A percentile compares a stretch with the other conserved stretches of the same genome.
phyloP scores from a whole-genome alignment of 441 rosid genomes.

The Gossypium aridum region DNA sequence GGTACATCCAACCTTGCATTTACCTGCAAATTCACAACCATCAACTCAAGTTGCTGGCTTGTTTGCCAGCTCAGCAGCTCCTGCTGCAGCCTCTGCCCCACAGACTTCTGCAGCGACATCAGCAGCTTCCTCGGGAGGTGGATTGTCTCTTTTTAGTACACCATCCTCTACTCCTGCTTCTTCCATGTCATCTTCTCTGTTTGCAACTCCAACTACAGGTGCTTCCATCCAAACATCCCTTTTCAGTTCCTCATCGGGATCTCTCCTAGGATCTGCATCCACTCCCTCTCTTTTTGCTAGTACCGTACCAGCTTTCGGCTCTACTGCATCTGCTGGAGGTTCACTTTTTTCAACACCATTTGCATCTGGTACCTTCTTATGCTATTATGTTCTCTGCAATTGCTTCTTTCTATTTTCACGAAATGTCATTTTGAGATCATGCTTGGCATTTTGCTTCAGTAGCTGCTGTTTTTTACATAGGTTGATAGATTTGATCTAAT shows the following conservation, averaged over 20 bases:
- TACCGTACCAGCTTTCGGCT: conserved; percentile 39
- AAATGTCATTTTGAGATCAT: neutral
- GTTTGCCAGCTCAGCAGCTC: conserved; percentile 47
- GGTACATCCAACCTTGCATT: conserved; percentile 92
- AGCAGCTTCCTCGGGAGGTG: conserved; percentile 62
- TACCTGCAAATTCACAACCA: conserved; percentile 67
- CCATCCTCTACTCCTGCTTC: conserved; percentile 56
- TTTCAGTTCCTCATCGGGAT: conserved; percentile 36
- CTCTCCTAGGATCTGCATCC: conserved; percentile 52
- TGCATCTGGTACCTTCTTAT: conserved; percentile 43
- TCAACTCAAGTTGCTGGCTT: conserved; percentile 72
- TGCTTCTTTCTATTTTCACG: neutral
- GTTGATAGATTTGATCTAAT: neutral
- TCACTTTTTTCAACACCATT: conserved; percentile 52
- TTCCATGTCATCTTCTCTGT: conserved; percentile 43
- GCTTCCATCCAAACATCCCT: conserved; percentile 45
- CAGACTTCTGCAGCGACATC: conserved; percentile 41
- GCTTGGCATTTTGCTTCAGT: neutral
- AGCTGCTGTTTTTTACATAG: neutral
- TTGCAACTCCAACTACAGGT: conserved; percentile 57
- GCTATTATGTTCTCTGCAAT: neutral
- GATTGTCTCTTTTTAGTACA: conserved; percentile 57
- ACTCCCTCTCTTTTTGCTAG: conserved; percentile 56
- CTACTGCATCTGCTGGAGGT: conserved; percentile 50
- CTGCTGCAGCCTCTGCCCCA: conserved; percentile 41